Conservation (phyloP, 352 stramenopile genomes). For the Phytophthora pini region DNA sequence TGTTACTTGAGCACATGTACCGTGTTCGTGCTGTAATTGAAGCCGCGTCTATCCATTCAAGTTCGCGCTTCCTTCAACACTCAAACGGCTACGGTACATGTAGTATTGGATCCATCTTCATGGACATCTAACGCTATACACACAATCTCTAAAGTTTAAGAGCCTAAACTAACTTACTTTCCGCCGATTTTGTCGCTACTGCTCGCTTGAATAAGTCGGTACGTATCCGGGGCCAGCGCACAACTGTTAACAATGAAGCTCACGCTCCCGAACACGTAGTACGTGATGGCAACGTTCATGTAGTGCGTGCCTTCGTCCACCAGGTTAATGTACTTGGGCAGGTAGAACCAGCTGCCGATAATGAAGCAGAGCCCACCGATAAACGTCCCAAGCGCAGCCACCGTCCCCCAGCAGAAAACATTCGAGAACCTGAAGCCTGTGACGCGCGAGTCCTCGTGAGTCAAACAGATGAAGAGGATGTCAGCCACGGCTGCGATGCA, state of each 20-base stretch:
- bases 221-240: conserved; percentile 51
- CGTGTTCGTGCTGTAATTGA: too few relatives aligned
- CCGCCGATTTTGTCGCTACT: background rate
- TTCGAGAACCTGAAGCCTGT: conserved; percentile 49
- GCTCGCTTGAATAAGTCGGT: conserved; percentile 40
- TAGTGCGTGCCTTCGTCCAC: conserved; percentile 60
- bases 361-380: conserved; percentile 68
- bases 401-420: conserved; percentile 54
- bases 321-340: conserved; percentile 64
- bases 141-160: too few relatives aligned
- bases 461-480: conserved; percentile 59
- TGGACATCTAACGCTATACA: too few relatives aligned
- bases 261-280: conserved; percentile 67
- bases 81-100: too few relatives aligned
- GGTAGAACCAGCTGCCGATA: conserved; percentile 73
- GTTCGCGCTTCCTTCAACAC: too few relatives aligned
- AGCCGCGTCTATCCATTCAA: too few relatives aligned
- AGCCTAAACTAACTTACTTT: background rate
- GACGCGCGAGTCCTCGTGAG: conserved; percentile 47
- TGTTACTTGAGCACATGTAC: too few relatives aligned
- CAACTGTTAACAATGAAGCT: conserved; percentile 70
- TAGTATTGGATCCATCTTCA: too few relatives aligned
- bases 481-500: conserved; percentile 61
- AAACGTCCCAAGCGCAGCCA: conserved; percentile 54
- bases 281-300: conserved; percentile 72